A percentile compares a stretch with the other conserved stretches of the same genome.
Evolutionary conservation across 805 yeast genomes (phyloP).

Genomic region (Candida silvicultrix): DNA sequence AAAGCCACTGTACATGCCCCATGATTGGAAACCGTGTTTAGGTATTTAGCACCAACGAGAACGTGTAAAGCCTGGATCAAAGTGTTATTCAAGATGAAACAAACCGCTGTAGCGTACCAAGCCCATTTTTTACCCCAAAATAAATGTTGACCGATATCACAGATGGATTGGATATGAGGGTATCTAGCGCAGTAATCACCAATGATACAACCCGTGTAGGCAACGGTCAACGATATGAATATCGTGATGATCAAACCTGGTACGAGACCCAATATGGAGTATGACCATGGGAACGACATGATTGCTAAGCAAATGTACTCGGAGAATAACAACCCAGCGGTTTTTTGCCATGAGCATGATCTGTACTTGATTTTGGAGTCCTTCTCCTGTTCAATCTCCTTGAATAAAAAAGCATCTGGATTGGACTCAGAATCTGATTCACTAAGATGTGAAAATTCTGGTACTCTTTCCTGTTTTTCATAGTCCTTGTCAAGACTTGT

Average conservation of each 20-base stretch:
- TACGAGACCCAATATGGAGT: constrained; percentile 50
- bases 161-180: constrained; percentile 45
- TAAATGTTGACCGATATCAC: constrained; percentile 54
- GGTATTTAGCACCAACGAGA: constrained; percentile 51
- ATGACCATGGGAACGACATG: constrained; percentile 64
- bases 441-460: neutral
- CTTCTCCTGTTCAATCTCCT: constrained; percentile 17
- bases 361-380: constrained; percentile 36
- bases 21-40: constrained; percentile 47
- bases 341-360: constrained; percentile 50
- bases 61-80: constrained; percentile 56
- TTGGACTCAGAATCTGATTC: neutral
- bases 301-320: constrained; percentile 59
- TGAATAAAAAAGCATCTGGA: constrained; percentile 12
- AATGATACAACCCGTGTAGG: constrained; percentile 50
- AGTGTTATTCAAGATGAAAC: constrained; percentile 48
- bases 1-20: constrained; percentile 48
- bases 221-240: constrained; percentile 41
- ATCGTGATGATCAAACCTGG: constrained; percentile 52
- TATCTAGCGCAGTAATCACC: constrained; percentile 48
- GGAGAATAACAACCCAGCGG: constrained; percentile 53
- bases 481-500: neutral
- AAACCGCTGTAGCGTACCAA: constrained; percentile 51
- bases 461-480: neutral
- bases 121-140: constrained; percentile 45